phyloP scores from a whole-genome alignment of 2,329 filamentous ascomycete species.

The Endocalyx cinctus region DNA sequence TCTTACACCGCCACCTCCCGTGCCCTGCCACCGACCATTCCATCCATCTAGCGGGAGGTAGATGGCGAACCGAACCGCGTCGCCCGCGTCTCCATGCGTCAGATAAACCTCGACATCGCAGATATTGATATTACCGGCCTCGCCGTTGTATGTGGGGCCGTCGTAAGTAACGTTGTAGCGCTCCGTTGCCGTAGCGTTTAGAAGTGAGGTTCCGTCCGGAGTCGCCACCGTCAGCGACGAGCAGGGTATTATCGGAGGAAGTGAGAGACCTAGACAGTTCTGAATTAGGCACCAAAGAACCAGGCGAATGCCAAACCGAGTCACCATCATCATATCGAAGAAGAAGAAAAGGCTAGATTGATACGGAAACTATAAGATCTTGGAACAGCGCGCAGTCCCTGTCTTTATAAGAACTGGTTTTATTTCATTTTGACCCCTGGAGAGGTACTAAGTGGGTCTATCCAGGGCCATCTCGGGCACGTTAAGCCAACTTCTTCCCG shows the following conservation, averaged over 20 bases:
- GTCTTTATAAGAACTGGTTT: too few relatives aligned
- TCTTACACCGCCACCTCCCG: slow-evolving; percentile 18
- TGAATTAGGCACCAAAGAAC: slow-evolving; percentile 5
- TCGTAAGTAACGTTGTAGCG: slow-evolving; percentile 14
- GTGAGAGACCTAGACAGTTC: slow-evolving; percentile 1
- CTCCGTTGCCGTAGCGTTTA: slow-evolving; percentile 17
- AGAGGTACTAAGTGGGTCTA: too few relatives aligned
- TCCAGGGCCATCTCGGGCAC: too few relatives aligned
- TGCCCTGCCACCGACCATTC: slow-evolving; percentile 21
- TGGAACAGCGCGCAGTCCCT: too few relatives aligned
- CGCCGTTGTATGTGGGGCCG: slow-evolving; percentile 12
- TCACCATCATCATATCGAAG: slow-evolving; percentile 4
- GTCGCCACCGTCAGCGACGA: slow-evolving; percentile 12
- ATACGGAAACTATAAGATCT: background rate
- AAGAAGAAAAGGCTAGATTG: background rate
- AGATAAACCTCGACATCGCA: slow-evolving; percentile 18
- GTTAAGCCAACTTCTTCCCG: too few relatives aligned
- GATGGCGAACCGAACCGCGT: slow-evolving; percentile 15
- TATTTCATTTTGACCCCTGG: too few relatives aligned
- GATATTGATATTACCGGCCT: slow-evolving; percentile 12
- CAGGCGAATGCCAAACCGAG: slow-evolving; percentile 1
- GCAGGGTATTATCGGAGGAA: slow-evolving; percentile 6
- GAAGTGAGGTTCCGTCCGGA: slow-evolving; percentile 12
- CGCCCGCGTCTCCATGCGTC: slow-evolving; percentile 17
- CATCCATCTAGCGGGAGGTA: slow-evolving; percentile 17